Percentiles rank a stretch among this genome's conserved stretches.
These are phyloP conservation scores for Agroathelia rolfsii DNA, from an alignment of 1,284 basidiomycete species.

Conservation along the genomic window DNA sequence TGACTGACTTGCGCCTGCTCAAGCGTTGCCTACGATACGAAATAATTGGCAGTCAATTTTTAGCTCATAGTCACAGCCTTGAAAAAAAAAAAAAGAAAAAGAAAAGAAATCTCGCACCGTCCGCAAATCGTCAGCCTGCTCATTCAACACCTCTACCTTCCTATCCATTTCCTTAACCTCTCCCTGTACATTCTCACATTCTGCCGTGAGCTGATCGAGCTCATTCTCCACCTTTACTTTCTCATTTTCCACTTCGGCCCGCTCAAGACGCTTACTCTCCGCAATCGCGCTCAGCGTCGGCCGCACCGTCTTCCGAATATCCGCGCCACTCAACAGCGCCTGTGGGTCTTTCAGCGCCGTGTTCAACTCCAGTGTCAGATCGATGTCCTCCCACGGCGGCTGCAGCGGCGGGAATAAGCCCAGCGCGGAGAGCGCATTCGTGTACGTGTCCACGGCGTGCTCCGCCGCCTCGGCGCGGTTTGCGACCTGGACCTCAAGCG, in stretches of 20 bases:
- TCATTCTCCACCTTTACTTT: conserved; percentile 71
- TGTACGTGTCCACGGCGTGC: conserved; percentile 69
- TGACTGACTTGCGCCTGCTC: conserved; percentile 56
- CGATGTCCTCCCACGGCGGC: conserved; percentile 55
- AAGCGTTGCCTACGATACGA: conserved; percentile 68
- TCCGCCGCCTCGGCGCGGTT: conserved; percentile 72
- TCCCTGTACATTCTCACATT: conserved; percentile 70
- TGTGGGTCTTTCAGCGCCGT: conserved; percentile 58
- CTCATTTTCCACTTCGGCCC: conserved; percentile 61
- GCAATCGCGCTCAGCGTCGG: conserved; percentile 62
- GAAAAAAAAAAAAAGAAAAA: too few species aligned
- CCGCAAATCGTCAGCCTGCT: conserved; percentile 73
- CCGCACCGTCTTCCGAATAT: conserved; percentile 59
- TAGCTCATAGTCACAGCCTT: conserved; percentile 1
- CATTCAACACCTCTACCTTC: conserved; percentile 53
- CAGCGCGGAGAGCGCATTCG: conserved; percentile 58
- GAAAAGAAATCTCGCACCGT: too few species aligned
- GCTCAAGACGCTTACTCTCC: conserved; percentile 57
- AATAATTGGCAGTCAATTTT: conserved; percentile 7
- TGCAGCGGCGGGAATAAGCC: conserved; percentile 63
- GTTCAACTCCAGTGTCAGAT: conserved; percentile 69
- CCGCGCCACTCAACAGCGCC: conserved; percentile 53
- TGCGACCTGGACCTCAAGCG: conserved; percentile 69
- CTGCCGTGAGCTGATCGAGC: conserved; percentile 62
- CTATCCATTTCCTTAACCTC: conserved; percentile 62